Evolutionary conservation across 345 rosid genomes (phyloP), one percentile per base, ranked within the genome.

Genomic region (Cardamine occulta): DNA sequence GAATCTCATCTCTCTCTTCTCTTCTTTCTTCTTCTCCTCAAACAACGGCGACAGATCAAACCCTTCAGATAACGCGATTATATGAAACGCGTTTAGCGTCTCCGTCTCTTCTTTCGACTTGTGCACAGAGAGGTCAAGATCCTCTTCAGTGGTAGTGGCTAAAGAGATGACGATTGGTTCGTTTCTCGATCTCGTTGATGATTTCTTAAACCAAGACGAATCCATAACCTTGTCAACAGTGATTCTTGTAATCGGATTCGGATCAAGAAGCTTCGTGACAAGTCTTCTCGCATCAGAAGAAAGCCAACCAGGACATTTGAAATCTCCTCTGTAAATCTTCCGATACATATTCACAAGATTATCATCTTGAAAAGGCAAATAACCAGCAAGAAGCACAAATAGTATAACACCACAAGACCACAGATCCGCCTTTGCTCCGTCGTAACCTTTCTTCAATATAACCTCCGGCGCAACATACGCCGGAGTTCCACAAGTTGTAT

Each of bases 371-470:
- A 94, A 91, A 0, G 98, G 98, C 49, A 94, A 66, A 75, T 87
- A 91, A 1, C 98, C 98, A 3, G 97, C 96, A 5, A 94, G 89
- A 6, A 94, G 89, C 52, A 89, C 98, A 13, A 82, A 91, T 4
- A 94, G 85, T 29, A 94, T 89, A 7, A 94, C 98, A 9, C 98
- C 98, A 47, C 98, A 94, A 4, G 98, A 91, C 98, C 97, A 94
- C 7, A 91, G 72, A 78, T 94, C 98, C 2, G 98, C 94, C 63
- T 85, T 94, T 0, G 98, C 87, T 0, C 98, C 97, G 44, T 94
- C 96, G 60, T 94, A 94, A 0, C 98, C 98, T 63, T 91, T 88
- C 31, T 85, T 86, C 14, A 88, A 82, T 5, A 89, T 94, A 3
- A 94, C 97, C 71, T 94, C 98, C 2, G 98, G 98, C 3, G 98